Percentiles rank a stretch among this genome's conserved stretches.
Evolutionary conservation across 2,329 filamentous ascomycete species (phyloP).

Genomic region (Trichoderma breve): DNA sequence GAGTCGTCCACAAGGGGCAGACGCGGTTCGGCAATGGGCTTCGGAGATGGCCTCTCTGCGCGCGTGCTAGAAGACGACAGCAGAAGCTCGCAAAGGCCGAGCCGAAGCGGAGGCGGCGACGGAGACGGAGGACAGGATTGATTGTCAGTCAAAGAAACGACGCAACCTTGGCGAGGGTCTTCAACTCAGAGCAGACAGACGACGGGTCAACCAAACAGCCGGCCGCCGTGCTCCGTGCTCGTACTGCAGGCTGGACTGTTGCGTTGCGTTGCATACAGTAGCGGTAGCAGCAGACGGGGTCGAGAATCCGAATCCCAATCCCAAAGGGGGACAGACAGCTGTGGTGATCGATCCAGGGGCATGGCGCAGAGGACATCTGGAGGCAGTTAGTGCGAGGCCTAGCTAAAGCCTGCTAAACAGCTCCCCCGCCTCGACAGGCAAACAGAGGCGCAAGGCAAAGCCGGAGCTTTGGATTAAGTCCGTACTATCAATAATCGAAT

Average conservation of each 20-base stretch:
- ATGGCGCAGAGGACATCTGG: not conserved
- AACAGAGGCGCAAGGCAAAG: not conserved
- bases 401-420: not conserved
- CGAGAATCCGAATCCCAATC: constrained; percentile 3
- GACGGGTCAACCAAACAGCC: constrained; percentile 14
- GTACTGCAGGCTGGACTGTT: not conserved
- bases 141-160: constrained; percentile 4
- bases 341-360: constrained; percentile 9
- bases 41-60: constrained; percentile 3
- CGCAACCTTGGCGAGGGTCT: not conserved
- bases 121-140: not conserved
- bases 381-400: not conserved
- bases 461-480: not conserved
- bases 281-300: not conserved
- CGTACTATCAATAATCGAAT: not conserved
- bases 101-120: constrained; percentile 3
- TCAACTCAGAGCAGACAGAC: not conserved
- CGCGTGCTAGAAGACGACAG: constrained; percentile 4
- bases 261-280: not conserved
- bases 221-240: constrained; percentile 12
- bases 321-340: constrained; percentile 1
- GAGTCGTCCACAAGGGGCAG: not conserved
- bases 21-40: constrained; percentile 1
- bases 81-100: not conserved
- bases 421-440: not conserved